A percentile compares a stretch with the other conserved stretches of the same genome.
phyloP scores from a whole-genome alignment of 2,329 filamentous ascomycete species.

The Akanthomyces uredinophilus region DNA sequence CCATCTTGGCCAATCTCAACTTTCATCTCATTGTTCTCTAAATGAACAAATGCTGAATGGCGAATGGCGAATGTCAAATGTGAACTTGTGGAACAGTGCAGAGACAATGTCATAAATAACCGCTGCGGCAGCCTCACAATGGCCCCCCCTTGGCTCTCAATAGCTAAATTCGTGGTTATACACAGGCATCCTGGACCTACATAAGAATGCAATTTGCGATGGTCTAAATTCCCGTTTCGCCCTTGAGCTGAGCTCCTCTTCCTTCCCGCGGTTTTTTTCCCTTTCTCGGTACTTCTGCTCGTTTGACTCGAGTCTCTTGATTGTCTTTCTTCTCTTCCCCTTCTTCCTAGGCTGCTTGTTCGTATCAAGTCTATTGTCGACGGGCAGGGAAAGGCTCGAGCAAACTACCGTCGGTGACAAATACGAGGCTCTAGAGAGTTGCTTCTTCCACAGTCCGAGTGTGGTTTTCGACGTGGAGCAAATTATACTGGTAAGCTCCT shows the following conservation, averaged over 20 bases:
- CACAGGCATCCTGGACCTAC: neutral
- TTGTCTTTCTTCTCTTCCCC: neutral
- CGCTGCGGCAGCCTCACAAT: neutral
- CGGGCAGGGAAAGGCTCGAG: neutral
- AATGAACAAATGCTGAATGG: neutral
- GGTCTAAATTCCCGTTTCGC: constrained; percentile 6
- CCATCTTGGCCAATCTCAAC: too few relatives aligned
- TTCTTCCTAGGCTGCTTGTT: neutral
- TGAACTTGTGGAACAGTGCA: neutral
- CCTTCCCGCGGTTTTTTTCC: neutral
- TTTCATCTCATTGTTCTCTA: neutral
- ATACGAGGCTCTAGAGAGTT: neutral
- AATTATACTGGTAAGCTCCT: too few relatives aligned
- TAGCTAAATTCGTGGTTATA: neutral
- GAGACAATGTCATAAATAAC: neutral
- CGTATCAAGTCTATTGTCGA: neutral
- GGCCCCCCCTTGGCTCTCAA: neutral
- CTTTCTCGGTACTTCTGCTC: neutral
- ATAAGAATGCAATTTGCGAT: constrained; percentile 10
- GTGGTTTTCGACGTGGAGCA: too few relatives aligned
- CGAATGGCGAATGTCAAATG: neutral
- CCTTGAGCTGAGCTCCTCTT: constrained; percentile 6
- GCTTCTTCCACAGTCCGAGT: neutral
- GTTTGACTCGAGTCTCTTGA: neutral
- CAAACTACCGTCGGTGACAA: neutral